A percentile compares a stretch with the other conserved stretches of the same genome.
Evolutionary conservation across 2,329 filamentous ascomycete species (phyloP).

Genomic region (Xylaria arbuscula): DNA sequence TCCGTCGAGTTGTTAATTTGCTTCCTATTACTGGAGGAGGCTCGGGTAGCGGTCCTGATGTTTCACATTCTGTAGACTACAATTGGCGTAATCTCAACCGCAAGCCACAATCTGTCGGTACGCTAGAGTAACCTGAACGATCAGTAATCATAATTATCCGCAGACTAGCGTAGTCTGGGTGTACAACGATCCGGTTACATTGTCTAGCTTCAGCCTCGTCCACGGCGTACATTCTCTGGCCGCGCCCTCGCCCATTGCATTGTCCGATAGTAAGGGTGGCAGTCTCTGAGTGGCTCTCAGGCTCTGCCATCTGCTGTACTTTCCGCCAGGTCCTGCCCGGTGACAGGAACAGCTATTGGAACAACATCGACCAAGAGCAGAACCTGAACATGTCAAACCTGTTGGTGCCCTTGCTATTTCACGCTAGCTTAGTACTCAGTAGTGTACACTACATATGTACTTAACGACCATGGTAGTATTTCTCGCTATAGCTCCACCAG

Average conservation of each 20-base stretch:
- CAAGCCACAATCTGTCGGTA: conserved; percentile 27
- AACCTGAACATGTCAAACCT: neutral
- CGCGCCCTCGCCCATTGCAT: neutral
- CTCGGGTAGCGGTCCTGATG: conserved; percentile 3
- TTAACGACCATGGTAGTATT: neutral
- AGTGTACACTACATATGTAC: neutral
- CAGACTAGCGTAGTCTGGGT: neutral
- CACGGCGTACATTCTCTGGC: conserved; percentile 2
- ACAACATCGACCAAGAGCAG: neutral
- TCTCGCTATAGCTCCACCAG: neutral
- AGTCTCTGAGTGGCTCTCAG: neutral
- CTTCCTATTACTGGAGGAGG: conserved; percentile 1
- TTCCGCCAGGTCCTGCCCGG: neutral
- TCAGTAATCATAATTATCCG: conserved; percentile 17
- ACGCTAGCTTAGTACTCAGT: neutral
- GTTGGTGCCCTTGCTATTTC: neutral
- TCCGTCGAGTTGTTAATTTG: conserved; percentile 6
- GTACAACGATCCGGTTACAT: neutral
- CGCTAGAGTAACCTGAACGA: neutral
- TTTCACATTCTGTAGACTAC: conserved; percentile 7
- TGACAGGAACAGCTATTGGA: neutral
- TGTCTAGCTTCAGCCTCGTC: conserved; percentile 26
- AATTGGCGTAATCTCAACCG: neutral
- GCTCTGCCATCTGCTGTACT: neutral
- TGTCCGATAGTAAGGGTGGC: neutral